A percentile compares a stretch with the other conserved stretches of the same genome.
Evolutionary conservation across 345 rosid species (phyloP).

Genomic region (Aquilaria sinensis): DNA sequence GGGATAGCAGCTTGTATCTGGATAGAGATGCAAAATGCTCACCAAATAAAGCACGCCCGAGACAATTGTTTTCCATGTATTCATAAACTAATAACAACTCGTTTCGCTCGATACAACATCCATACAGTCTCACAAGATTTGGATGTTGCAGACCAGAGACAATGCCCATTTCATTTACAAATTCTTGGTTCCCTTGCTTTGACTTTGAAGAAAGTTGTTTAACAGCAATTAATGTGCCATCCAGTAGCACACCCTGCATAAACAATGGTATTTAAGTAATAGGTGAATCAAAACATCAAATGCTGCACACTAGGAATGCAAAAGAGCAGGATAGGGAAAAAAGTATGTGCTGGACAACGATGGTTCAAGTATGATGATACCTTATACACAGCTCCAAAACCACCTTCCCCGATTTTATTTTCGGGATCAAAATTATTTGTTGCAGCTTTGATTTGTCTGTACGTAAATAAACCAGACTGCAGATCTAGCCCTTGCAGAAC

Average conservation of each 20-base stretch:
- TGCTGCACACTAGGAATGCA: too few species aligned
- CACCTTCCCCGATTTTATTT: constrained; percentile 47
- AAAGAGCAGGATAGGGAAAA: too few species aligned
- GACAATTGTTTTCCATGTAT: constrained; percentile 69
- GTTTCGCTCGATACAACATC: constrained; percentile 62
- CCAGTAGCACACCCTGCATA: constrained; percentile 41
- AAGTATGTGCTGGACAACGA: too few species aligned
- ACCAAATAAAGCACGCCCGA: constrained; percentile 61
- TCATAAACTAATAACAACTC: constrained; percentile 59
- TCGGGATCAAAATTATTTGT: constrained; percentile 28
- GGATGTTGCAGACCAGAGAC: constrained; percentile 60
- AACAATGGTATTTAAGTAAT: too few species aligned
- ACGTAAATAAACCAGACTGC: constrained; percentile 31
- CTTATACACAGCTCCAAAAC: constrained; percentile 47
- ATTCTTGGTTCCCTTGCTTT: constrained; percentile 63
- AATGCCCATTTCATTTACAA: constrained; percentile 54
- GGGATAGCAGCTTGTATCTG: neutral
- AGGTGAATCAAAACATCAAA: too few species aligned
- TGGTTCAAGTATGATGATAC: constrained; percentile 5
- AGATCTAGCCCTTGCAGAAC: constrained; percentile 27
- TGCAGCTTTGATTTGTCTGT: constrained; percentile 37
- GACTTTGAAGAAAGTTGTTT: constrained; percentile 68
- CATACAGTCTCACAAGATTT: constrained; percentile 56
- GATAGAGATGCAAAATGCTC: constrained; percentile 2
- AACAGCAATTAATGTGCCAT: constrained; percentile 54